A percentile compares a stretch with the other conserved stretches of the same genome.
Conservation (phyloP, 2,329 filamentous ascomycete genomes). For the Aspergillus sp. region DNA sequence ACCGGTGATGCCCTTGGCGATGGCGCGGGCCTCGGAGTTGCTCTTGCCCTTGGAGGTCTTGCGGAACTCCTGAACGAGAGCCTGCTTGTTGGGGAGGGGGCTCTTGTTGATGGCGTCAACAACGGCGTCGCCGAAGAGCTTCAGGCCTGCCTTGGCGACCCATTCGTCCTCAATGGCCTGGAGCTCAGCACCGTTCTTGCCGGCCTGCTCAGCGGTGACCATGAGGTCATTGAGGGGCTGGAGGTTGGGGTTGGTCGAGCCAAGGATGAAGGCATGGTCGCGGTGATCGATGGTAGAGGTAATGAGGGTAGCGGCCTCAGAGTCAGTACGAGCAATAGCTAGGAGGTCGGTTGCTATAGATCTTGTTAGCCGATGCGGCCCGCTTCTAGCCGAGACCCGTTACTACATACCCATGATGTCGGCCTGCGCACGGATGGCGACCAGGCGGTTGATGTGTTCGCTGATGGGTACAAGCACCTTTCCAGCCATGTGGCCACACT, state of each 20-base stretch:
- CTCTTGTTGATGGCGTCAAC: conserved; percentile 74
- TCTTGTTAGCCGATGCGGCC: conserved; percentile 4
- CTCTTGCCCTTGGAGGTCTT: conserved; percentile 74
- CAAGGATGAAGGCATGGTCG: conserved; percentile 91
- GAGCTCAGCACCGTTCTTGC: conserved; percentile 76
- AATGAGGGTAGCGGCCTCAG: conserved; percentile 95
- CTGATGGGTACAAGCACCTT: conserved; percentile 95
- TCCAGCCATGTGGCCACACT: conserved; percentile 99
- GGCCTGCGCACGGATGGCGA: conserved; percentile 94
- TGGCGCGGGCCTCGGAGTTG: conserved; percentile 75
- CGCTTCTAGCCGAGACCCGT: neutral
- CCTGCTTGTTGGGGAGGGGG: conserved; percentile 64
- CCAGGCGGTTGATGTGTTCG: conserved; percentile 96
- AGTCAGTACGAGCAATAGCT: conserved; percentile 90
- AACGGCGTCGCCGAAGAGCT: conserved; percentile 89
- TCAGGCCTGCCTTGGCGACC: conserved; percentile 74
- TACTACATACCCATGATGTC: conserved; percentile 85
- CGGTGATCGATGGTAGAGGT: conserved; percentile 93
- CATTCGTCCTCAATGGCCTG: conserved; percentile 92
- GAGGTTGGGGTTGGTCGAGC: conserved; percentile 79
- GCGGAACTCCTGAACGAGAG: conserved; percentile 66
- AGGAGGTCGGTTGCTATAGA: conserved; percentile 74
- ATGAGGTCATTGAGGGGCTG: conserved; percentile 89
- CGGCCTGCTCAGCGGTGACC: conserved; percentile 76
- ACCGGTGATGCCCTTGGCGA: conserved; percentile 75